Percentiles rank a stretch among this genome's conserved stretches.
These are phyloP conservation scores for Mycena olivaceomarginata DNA, from an alignment of 768 basidiomycete genomes.

Conservation along the genomic window DNA sequence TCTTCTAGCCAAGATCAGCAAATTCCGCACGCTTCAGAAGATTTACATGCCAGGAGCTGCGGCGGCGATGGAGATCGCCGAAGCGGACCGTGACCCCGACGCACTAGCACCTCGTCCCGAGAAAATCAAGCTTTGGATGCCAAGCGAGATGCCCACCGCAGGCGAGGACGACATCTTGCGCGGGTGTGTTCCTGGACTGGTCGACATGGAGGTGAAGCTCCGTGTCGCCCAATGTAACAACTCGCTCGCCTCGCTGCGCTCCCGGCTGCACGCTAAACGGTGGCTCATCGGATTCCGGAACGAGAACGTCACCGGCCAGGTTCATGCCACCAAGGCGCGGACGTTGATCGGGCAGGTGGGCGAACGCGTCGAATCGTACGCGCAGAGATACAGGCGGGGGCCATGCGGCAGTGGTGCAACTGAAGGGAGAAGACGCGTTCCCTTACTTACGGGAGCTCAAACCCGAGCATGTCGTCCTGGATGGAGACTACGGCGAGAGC, in stretches of 20 bases:
- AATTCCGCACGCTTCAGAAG: neutral
- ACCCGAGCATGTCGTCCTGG: neutral
- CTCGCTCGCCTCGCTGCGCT: slow-evolving; percentile 1
- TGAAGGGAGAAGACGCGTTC: neutral
- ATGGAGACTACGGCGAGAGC: neutral
- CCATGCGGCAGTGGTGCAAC: neutral
- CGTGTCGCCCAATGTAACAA: slow-evolving; percentile 7
- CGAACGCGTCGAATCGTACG: neutral
- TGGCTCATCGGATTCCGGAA: slow-evolving; percentile 13
- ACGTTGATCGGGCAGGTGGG: slow-evolving; percentile 15
- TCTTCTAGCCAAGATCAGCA: neutral
- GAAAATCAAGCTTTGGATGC: slow-evolving; percentile 15
- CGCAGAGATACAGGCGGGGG: neutral
- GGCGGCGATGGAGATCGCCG: neutral
- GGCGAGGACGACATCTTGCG: neutral
- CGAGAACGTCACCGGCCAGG: slow-evolving; percentile 6
- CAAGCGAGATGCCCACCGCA: neutral
- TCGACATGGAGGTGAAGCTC: too few species aligned
- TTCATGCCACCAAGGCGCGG: neutral
- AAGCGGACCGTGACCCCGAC: neutral
- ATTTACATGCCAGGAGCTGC: slow-evolving; percentile 6
- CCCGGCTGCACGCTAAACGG: slow-evolving; percentile 14
- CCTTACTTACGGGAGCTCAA: slow-evolving; percentile 5
- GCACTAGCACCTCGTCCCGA: neutral
- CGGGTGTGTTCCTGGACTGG: neutral